Evolutionary conservation across 2,329 filamentous ascomycete genomes (phyloP), one percentile per base, ranked within the genome.

Genomic region (Neurospora crassa): DNA sequence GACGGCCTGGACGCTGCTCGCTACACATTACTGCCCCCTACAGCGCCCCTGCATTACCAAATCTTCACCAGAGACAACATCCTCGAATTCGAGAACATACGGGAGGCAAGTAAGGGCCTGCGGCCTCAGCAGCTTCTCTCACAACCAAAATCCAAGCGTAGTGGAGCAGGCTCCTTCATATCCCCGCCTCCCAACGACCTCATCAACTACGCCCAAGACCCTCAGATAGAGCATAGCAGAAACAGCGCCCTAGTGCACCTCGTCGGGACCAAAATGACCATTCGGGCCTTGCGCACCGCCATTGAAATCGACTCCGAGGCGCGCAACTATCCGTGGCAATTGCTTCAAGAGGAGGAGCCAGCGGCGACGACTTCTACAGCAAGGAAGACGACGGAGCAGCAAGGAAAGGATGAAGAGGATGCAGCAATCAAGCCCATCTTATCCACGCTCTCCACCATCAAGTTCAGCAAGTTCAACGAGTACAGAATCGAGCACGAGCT

Each of bases 1-100:
- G 84, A 87, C 47, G 47, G 20, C 74, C 74, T 83, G 3, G 75
- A 82, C 69, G 76, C 81, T 63, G 29, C 24, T 37, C 67, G 77
- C 16, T 89, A 87, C 79, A 83, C 86, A 5, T 80, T 89, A 42
- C 79, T 83, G 34, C 83, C 85, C 6, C 80, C 83, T 10, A 80
- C 81, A 12, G 78, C 71, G 6, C 70, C 72, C 20, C 8, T 63
- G 24, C 29, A 63, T 37, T 63, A n/a, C 53, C 53, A 63, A 18
- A 63, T 63, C 74, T 77, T 2, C 69, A 69, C 67, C 72, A 77
- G 40, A 20, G 7, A 63, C 53, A 63, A 63, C 53, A 63, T 67
- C 45, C 59, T 70, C 18, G 67, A 68, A 34, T 63, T 34, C 29
- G 53, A 63, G 29, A 63, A 63, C 53, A 63, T 63, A 11, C 53